Evolutionary conservation across 2,329 filamentous ascomycete genomes (phyloP).

Genomic region (Beauveria pseudobassiana): DNA sequence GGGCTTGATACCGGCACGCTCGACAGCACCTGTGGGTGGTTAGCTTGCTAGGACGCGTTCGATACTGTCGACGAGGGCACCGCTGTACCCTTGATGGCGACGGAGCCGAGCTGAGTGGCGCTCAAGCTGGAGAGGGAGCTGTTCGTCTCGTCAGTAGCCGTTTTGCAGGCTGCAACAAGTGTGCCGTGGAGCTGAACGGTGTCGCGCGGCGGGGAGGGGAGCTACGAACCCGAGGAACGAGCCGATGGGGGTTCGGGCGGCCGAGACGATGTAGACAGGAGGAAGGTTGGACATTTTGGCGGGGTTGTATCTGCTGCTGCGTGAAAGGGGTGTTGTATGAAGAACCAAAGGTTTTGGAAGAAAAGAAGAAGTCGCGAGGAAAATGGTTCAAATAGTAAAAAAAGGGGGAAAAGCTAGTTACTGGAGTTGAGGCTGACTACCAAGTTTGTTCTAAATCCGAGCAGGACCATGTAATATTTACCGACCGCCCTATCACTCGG

Average conservation of each 20-base stretch:
- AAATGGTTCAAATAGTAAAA: slow-evolving; percentile 6
- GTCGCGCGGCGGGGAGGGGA: slow-evolving; percentile 6
- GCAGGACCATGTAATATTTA: not conserved
- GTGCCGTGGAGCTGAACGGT: not conserved
- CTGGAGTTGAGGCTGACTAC: not conserved
- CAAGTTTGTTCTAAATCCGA: not conserved
- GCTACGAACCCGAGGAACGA: slow-evolving; percentile 76
- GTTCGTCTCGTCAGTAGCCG: slow-evolving; percentile 13
- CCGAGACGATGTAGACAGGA: slow-evolving; percentile 92
- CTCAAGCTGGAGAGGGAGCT: slow-evolving; percentile 84
- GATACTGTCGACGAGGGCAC: not conserved
- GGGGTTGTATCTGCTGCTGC: slow-evolving; percentile 2
- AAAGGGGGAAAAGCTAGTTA: not conserved
- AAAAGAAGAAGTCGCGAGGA: not conserved
- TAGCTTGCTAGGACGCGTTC: slow-evolving; percentile 8
- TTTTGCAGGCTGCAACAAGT: not conserved
- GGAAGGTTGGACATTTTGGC: slow-evolving; percentile 68
- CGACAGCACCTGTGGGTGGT: slow-evolving; percentile 57
- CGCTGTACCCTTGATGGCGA: slow-evolving; percentile 79
- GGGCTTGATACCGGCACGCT: slow-evolving; percentile 80
- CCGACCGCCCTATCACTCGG: slow-evolving; percentile 10
- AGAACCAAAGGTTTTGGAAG: slow-evolving; percentile 11
- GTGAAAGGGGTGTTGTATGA: not conserved
- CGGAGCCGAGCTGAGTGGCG: slow-evolving; percentile 78
- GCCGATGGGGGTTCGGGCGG: slow-evolving; percentile 82